phyloP scores from a whole-genome alignment of 2,329 filamentous ascomycete species.

The Diaporthe ilicicola region DNA sequence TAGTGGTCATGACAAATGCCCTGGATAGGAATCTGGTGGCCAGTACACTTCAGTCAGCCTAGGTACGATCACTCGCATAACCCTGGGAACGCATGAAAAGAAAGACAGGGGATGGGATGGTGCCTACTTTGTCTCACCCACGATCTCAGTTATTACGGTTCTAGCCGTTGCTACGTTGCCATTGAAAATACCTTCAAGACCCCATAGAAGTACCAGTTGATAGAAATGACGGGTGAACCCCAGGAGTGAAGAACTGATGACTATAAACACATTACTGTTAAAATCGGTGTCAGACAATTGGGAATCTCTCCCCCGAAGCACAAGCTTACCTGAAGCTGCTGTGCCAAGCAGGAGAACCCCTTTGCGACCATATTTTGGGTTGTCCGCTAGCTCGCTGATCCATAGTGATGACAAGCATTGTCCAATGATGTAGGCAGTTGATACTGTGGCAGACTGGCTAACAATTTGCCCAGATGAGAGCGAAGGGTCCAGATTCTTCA shows the following conservation, averaged over 20 bases:
- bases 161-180: slow-evolving; percentile 7
- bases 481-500: slow-evolving; percentile 3
- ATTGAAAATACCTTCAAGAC: slow-evolving; percentile 17
- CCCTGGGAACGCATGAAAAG: background rate
- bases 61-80: background rate
- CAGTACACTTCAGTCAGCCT: background rate
- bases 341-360: slow-evolving; percentile 12
- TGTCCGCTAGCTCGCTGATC: slow-evolving; percentile 6
- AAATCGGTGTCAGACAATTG: background rate
- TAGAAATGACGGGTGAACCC: slow-evolving; percentile 8
- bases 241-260: slow-evolving; percentile 4
- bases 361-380: background rate
- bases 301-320: background rate
- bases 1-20: slow-evolving; percentile 17
- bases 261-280: background rate
- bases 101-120: background rate
- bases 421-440: slow-evolving; percentile 13
- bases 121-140: background rate
- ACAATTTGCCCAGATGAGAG: slow-evolving; percentile 16
- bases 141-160: slow-evolving; percentile 11
- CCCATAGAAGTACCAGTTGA: slow-evolving; percentile 9
- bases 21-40: background rate
- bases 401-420: slow-evolving; percentile 5
- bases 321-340: background rate
- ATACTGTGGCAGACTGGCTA: slow-evolving; percentile 10